phyloP scores from a whole-genome alignment of 2,329 filamentous ascomycete species.

The Chaetomium sp. region DNA sequence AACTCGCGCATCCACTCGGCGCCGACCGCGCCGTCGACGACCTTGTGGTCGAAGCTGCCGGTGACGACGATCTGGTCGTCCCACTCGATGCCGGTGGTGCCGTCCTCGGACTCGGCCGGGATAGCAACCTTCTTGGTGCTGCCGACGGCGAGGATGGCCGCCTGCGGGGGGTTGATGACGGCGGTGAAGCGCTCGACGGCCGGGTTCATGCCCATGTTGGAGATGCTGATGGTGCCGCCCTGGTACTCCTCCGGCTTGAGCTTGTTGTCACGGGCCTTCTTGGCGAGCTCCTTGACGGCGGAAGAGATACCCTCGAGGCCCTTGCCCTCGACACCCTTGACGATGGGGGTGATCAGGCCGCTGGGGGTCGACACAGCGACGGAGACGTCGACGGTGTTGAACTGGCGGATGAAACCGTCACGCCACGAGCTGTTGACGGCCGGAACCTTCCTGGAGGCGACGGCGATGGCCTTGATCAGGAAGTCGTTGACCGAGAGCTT shows the following conservation, averaged over 20 bases:
- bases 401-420: conserved; percentile 83
- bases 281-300: conserved; percentile 92
- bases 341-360: conserved; percentile 95
- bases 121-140: conserved; percentile 93
- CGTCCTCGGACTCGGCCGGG: conserved; percentile 78
- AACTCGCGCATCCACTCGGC: conserved; percentile 95
- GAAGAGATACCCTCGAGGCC: conserved; percentile 83
- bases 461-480: conserved; percentile 89
- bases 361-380: conserved; percentile 90
- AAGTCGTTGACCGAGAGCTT: conserved; percentile 99
- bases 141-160: conserved; percentile 89
- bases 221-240: conserved; percentile 97
- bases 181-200: conserved; percentile 96
- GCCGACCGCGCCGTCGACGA: conserved; percentile 91
- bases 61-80: conserved; percentile 97
- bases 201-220: conserved; percentile 99
- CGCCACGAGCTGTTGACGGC: conserved; percentile 95
- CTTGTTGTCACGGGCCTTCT: conserved; percentile 93
- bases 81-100: conserved; percentile 69
- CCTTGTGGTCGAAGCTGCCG: conserved; percentile 97
- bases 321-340: conserved; percentile 78
- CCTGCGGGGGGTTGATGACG: conserved; percentile 98
- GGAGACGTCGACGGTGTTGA: conserved; percentile 88
- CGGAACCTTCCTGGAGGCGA: conserved; percentile 88
- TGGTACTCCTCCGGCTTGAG: conserved; percentile 99